Evolutionary conservation across 176 grass and related monocot species (phyloP).

Genomic region (Aegilops speltoides): DNA sequence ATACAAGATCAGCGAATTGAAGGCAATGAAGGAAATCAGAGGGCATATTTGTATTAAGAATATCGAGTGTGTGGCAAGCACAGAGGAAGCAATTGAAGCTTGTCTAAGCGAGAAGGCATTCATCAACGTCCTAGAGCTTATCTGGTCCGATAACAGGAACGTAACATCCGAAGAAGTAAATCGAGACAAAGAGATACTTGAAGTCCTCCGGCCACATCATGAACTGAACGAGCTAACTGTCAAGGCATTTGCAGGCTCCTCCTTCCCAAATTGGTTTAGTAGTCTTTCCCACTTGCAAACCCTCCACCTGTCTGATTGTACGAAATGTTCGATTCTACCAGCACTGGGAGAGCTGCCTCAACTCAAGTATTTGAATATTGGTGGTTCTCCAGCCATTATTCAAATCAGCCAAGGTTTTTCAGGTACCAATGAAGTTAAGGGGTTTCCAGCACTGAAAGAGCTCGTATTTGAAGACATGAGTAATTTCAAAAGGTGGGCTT

Average conservation of each 20-base stretch:
- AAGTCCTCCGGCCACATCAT: conserved; percentile 53
- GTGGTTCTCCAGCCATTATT: conserved; percentile 37
- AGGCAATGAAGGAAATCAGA: conserved; percentile 47
- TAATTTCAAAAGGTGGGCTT: conserved; percentile 50
- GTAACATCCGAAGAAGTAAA: conserved; percentile 23
- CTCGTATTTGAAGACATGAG: conserved; percentile 54
- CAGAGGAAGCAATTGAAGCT: conserved; percentile 49
- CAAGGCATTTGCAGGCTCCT: conserved; percentile 49
- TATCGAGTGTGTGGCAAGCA: conserved; percentile 52
- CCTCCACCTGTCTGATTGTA: conserved; percentile 62
- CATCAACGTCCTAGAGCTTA: conserved; percentile 47
- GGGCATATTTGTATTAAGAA: conserved; percentile 53
- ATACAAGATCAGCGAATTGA: conserved; percentile 64
- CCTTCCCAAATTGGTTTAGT: conserved; percentile 64
- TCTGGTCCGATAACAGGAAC: conserved; percentile 46
- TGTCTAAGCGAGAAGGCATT: conserved; percentile 46
- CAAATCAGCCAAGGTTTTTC: conserved; percentile 55
- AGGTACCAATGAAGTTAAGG: conserved; percentile 32
- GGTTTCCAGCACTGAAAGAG: conserved; percentile 64
- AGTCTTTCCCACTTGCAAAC: conserved; percentile 56
- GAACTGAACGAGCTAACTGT: conserved; percentile 61
- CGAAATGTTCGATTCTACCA: conserved; percentile 47
- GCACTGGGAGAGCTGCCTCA: conserved; percentile 59
- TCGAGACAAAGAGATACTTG: conserved; percentile 41
- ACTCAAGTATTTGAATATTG: conserved; percentile 54